Percentiles rank a stretch among this genome's conserved stretches.
These are phyloP conservation scores for Eucalyptus cladocalyx DNA, from an alignment of 345 rosid genomes.

Conservation along the genomic window DNA sequence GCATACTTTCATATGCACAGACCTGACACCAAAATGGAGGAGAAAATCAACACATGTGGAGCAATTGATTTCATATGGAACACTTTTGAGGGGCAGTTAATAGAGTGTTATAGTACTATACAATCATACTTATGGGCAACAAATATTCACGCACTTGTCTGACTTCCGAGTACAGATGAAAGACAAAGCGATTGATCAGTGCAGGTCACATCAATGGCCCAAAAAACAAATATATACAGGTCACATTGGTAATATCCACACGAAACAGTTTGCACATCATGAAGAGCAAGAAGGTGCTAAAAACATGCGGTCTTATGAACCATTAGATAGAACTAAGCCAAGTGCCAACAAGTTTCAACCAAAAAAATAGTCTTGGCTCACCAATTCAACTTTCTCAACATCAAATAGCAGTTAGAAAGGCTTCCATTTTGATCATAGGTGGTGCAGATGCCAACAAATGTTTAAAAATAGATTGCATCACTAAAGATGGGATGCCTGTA, in stretches of 20 bases:
- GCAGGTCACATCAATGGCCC: not conserved
- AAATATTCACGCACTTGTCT: not conserved
- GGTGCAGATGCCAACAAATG: not conserved
- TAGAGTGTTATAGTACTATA: not conserved
- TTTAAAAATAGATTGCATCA: not conserved
- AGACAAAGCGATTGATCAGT: not conserved
- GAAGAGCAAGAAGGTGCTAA: not conserved
- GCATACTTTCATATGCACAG: slow-evolving; percentile 96
- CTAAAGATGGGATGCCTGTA: not conserved
- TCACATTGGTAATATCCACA: not conserved
- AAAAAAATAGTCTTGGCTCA: not conserved
- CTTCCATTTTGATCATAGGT: not conserved
- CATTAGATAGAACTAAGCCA: not conserved
- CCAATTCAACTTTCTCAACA: not conserved
- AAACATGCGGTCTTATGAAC: not conserved
- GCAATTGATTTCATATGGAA: not conserved
- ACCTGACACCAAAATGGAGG: slow-evolving; percentile 32
- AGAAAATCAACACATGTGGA: not conserved
- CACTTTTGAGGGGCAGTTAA: not conserved
- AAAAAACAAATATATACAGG: not conserved
- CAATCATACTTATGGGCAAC: not conserved
- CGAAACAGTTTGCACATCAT: not conserved
- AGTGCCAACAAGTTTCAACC: not conserved
- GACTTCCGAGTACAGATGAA: not conserved
- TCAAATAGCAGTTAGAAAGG: not conserved